These are phyloP conservation scores for Stemphylium vesicarium DNA, from an alignment of 2,329 filamentous ascomycete genomes.

Conservation along the genomic window DNA sequence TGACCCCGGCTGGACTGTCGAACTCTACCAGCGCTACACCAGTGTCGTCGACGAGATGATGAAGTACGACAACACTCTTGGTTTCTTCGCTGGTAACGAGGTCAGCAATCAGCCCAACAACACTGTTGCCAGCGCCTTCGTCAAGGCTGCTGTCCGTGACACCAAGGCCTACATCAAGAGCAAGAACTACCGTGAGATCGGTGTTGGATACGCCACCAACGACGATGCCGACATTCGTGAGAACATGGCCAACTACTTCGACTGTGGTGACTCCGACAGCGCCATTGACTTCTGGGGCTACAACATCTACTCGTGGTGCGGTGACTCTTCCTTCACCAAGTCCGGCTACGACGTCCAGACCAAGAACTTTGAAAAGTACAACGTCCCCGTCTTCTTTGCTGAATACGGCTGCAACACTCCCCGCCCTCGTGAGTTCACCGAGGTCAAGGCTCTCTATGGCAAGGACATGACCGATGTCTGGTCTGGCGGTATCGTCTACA, in stretches of 20 bases:
- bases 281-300: constrained; percentile 98
- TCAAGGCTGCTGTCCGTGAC: constrained; percentile 97
- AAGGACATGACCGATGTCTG: constrained; percentile 83
- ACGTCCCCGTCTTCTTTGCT: constrained; percentile 95
- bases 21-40: constrained; percentile 81
- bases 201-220: constrained; percentile 95
- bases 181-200: constrained; percentile 77
- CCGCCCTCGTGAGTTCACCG: constrained; percentile 78
- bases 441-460: constrained; percentile 82
- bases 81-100: constrained; percentile 99
- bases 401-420: constrained; percentile 94
- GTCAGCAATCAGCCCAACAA: constrained; percentile 89
- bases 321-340: constrained; percentile 73
- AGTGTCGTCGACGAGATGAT: constrained; percentile 80
- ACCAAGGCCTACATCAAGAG: constrained; percentile 91
- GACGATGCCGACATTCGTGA: constrained; percentile 84
- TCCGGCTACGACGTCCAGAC: constrained; percentile 86
- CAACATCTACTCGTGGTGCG: constrained; percentile 99
- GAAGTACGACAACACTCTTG: constrained; percentile 88
- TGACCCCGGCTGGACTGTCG: constrained; percentile 77
- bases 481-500: constrained; percentile 97
- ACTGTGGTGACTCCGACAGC: constrained; percentile 71
- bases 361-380: constrained; percentile 85
- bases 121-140: constrained; percentile 87
- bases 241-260: constrained; percentile 89